These are phyloP conservation scores for Rhizophagus prolifer DNA, from an alignment of 192 early-diverging fungal genomes.

Conservation along the genomic window DNA sequence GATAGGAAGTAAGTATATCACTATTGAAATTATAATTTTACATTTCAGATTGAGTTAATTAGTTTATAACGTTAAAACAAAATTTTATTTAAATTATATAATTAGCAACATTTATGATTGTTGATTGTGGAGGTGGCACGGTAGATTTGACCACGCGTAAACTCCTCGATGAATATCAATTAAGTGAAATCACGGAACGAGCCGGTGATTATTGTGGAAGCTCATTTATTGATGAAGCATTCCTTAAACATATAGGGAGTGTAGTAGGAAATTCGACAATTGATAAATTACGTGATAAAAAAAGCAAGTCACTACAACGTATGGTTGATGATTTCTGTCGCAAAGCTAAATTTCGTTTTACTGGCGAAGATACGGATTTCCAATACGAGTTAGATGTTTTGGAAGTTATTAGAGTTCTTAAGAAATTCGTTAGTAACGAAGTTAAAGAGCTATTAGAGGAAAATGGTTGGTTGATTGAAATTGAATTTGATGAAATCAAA, in stretches of 20 bases:
- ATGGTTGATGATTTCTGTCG: not conserved
- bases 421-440: not conserved
- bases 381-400: conserved; percentile 4
- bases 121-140: conserved; percentile 45
- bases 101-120: conserved; percentile 35
- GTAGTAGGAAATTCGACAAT: not conserved
- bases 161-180: not conserved
- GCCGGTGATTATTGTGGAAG: conserved; percentile 47
- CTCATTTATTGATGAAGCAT: conserved; percentile 43
- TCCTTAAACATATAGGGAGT: not conserved
- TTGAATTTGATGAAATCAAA: conserved; percentile 8
- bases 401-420: not conserved
- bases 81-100: too few relatives aligned
- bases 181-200: conserved; percentile 50
- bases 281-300: not conserved
- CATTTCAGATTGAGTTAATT: too few relatives aligned
- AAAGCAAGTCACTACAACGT: not conserved
- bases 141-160: conserved; percentile 35
- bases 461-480: conserved; percentile 15
- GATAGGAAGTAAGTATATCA: not conserved
- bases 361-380: not conserved
- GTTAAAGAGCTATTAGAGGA: not conserved
- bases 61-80: too few relatives aligned
- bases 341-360: not conserved
- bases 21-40: too few relatives aligned